Evolutionary conservation across 1,284 basidiomycete genomes (phyloP).

Genomic region (Ustilago cynodontis): DNA sequence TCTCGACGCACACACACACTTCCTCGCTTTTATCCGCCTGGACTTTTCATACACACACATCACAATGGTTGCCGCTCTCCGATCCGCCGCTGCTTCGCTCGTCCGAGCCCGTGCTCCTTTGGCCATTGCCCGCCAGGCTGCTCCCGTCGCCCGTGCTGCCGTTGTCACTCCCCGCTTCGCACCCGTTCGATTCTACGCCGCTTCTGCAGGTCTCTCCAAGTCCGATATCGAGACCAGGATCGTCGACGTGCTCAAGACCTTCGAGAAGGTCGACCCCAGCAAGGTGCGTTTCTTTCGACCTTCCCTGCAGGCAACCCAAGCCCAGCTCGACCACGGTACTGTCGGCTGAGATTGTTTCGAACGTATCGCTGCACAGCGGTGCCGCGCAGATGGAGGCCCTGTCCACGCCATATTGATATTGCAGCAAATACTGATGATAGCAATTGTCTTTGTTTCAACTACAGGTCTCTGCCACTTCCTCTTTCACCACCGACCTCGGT

Average conservation of each 20-base stretch:
- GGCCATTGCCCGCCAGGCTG: conserved; percentile 37
- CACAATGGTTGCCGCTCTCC: conserved; percentile 56
- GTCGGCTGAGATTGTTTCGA: not conserved
- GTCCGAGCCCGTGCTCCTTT: conserved; percentile 48
- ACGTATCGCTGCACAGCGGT: not conserved
- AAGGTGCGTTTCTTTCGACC: conserved; percentile 73
- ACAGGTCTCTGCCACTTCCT: conserved; percentile 80
- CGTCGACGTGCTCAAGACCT: conserved; percentile 88
- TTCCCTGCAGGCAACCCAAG: not conserved
- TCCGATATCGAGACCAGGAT: conserved; percentile 85
- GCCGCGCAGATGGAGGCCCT: too few relatives aligned
- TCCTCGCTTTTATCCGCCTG: not conserved
- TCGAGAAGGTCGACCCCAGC: conserved; percentile 89
- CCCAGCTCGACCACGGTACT: too few relatives aligned
- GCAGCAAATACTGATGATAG: conserved; percentile 11
- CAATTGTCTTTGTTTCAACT: not conserved
- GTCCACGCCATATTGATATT: too few relatives aligned
- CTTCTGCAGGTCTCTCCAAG: conserved; percentile 79
- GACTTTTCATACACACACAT: conserved; percentile 6
- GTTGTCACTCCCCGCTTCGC: conserved; percentile 46
- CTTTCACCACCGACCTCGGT: conserved; percentile 89
- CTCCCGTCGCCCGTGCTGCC: conserved; percentile 50
- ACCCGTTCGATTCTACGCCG: conserved; percentile 76
- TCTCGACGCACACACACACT: not conserved
- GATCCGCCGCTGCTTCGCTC: conserved; percentile 51